Evolutionary conservation across 371 early-diverging fungal species (phyloP).

Genomic region (Lichtheimia ornata): DNA sequence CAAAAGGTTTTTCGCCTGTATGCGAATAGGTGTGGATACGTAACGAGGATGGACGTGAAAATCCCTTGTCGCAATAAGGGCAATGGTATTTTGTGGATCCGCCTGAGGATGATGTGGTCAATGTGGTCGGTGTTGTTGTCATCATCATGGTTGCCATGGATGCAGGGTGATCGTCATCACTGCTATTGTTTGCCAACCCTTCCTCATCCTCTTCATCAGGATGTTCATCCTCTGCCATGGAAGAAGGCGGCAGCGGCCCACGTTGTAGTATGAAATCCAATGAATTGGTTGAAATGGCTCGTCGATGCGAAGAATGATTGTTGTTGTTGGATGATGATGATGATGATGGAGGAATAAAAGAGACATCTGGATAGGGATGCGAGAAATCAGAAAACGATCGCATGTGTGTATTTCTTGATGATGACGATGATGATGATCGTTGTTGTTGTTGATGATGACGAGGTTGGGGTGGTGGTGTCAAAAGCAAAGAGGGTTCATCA

Average conservation of each 20-base stretch:
- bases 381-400: conserved; percentile 49
- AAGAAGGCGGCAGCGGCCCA: neutral
- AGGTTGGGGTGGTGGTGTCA: neutral
- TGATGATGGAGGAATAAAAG: conserved; percentile 4
- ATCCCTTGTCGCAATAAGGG: conserved; percentile 48
- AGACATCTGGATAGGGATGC: conserved; percentile 30
- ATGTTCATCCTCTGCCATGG: too few species aligned
- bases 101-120: neutral
- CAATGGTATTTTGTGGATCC: conserved; percentile 63
- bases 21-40: conserved; percentile 63
- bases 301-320: conserved; percentile 27
- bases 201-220: too few species aligned
- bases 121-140: neutral
- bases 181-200: neutral
- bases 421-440: neutral
- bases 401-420: conserved; percentile 29
- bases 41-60: conserved; percentile 60
- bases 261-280: conserved; percentile 35
- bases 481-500: too few species aligned
- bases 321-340: neutral
- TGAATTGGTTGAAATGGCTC: conserved; percentile 43
- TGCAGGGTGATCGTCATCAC: neutral
- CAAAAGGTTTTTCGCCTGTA: conserved; percentile 67
- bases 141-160: too few species aligned
- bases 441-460: neutral